These are phyloP conservation scores for Boletus tomentosulus DNA, from an alignment of 768 basidiomycete species.

Conservation along the genomic window DNA sequence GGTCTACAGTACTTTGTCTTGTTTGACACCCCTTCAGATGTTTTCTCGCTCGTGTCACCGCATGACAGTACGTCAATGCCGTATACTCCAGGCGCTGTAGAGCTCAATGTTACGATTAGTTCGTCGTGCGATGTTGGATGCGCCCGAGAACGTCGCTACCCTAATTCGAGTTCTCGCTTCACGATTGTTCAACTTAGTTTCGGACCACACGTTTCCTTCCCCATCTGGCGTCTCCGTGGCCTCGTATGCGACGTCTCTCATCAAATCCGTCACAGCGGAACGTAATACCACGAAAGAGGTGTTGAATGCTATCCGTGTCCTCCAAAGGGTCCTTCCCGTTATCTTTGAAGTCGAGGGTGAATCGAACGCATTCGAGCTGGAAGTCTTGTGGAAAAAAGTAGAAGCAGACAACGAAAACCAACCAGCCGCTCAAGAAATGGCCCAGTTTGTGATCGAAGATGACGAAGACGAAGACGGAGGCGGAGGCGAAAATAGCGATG, in stretches of 20 bases:
- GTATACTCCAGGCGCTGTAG: not conserved
- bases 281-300: conserved; percentile 80
- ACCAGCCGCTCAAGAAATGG: conserved; percentile 21
- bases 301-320: conserved; percentile 86
- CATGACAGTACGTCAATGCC: conserved; percentile 64
- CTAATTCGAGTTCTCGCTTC: conserved; percentile 68
- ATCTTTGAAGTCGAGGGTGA: conserved; percentile 79
- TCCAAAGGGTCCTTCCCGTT: conserved; percentile 87
- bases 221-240: conserved; percentile 51
- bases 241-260: conserved; percentile 66
- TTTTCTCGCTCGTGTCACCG: conserved; percentile 83
- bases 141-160: conserved; percentile 84
- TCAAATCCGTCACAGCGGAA: conserved; percentile 52
- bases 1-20: conserved; percentile 65
- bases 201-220: conserved; percentile 78
- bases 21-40: conserved; percentile 88
- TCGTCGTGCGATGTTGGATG: conserved; percentile 72
- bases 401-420: conserved; percentile 40
- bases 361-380: conserved; percentile 66
- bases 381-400: conserved; percentile 77
- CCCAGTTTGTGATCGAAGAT: conserved; percentile 90
- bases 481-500: conserved; percentile 37
- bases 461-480: conserved; percentile 50
- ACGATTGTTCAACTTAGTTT: conserved; percentile 69
- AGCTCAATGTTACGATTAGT: conserved; percentile 43